A percentile compares a stretch with the other conserved stretches of the same genome.
Conservation (phyloP, 805 yeast genomes). For the Cyberlindnera nakhonratchasimensis region DNA sequence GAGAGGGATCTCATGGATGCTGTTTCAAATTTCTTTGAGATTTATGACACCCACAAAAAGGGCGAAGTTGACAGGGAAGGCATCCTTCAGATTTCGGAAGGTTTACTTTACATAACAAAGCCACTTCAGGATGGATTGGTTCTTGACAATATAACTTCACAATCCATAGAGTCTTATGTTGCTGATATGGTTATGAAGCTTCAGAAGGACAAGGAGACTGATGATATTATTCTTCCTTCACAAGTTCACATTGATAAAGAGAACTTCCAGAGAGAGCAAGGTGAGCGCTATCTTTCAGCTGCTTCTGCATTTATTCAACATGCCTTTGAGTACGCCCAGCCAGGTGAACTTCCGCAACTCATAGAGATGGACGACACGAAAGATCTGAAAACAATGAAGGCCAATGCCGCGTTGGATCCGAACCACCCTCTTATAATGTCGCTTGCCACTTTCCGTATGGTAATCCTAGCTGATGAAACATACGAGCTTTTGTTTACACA, state of each 20-base stretch:
- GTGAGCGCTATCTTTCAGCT: slow-evolving; percentile 80
- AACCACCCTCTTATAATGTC: slow-evolving; percentile 69
- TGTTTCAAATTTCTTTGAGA: slow-evolving; percentile 71
- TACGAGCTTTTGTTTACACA: slow-evolving; percentile 78
- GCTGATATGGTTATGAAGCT: slow-evolving; percentile 53
- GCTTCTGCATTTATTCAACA: slow-evolving; percentile 84
- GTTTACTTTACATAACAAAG: slow-evolving; percentile 71
- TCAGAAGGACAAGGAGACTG: slow-evolving; percentile 32
- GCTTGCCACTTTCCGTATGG: slow-evolving; percentile 91
- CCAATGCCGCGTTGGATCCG: slow-evolving; percentile 83
- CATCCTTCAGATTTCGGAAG: slow-evolving; percentile 83
- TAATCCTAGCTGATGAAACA: slow-evolving; percentile 88
- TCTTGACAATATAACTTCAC: slow-evolving; percentile 62
- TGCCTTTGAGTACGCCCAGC: slow-evolving; percentile 86
- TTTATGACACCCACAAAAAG: slow-evolving; percentile 60
- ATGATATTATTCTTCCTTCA: slow-evolving; percentile 48
- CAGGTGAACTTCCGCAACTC: slow-evolving; percentile 47
- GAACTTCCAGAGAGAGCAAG: slow-evolving; percentile 56
- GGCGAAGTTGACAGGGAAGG: slow-evolving; percentile 74
- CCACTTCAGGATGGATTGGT: slow-evolving; percentile 77
- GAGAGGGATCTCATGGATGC: slow-evolving; percentile 75
- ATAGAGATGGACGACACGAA: slow-evolving; percentile 40
- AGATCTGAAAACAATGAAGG: slow-evolving; percentile 34
- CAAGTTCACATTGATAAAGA: slow-evolving; percentile 63
- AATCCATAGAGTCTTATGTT: slow-evolving; percentile 59